Conservation (phyloP, 495 filamentous ascomycete species). For the Trichocladium antarcticum region DNA sequence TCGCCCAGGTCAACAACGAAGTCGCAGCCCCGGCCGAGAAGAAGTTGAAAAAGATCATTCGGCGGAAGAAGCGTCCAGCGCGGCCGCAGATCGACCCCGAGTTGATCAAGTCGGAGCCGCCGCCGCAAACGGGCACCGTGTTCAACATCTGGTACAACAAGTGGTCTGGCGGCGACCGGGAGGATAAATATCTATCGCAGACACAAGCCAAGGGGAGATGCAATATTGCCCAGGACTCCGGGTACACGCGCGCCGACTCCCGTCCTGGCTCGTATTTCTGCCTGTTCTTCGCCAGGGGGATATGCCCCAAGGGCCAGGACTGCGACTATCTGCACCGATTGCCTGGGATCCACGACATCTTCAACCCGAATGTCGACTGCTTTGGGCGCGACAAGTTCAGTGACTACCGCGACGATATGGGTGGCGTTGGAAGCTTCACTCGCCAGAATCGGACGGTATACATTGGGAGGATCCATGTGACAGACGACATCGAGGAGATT, state of each 20-base stretch:
- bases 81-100: conserved; percentile 69
- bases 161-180: conserved; percentile 87
- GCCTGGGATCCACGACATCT: conserved; percentile 71
- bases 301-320: conserved; percentile 67
- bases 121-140: conserved; percentile 80
- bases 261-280: conserved; percentile 73
- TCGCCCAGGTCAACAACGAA: conserved; percentile 34
- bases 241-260: conserved; percentile 82
- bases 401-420: conserved; percentile 94
- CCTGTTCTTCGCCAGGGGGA: conserved; percentile 64
- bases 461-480: conserved; percentile 84
- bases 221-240: conserved; percentile 68
- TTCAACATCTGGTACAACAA: conserved; percentile 84
- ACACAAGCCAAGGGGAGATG: conserved; percentile 60
- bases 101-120: conserved; percentile 63
- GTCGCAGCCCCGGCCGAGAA: conserved; percentile 38
- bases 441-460: conserved; percentile 89
- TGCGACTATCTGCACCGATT: conserved; percentile 92
- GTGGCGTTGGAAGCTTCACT: conserved; percentile 82
- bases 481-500: conserved; percentile 97
- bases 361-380: conserved; percentile 81
- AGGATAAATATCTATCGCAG: conserved; percentile 77
- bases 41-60: conserved; percentile 56
- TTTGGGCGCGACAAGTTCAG: conserved; percentile 82
- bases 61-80: conserved; percentile 57